phyloP scores from a whole-genome alignment of 2,329 filamentous ascomycete genomes.

The Fusarium luffae region DNA sequence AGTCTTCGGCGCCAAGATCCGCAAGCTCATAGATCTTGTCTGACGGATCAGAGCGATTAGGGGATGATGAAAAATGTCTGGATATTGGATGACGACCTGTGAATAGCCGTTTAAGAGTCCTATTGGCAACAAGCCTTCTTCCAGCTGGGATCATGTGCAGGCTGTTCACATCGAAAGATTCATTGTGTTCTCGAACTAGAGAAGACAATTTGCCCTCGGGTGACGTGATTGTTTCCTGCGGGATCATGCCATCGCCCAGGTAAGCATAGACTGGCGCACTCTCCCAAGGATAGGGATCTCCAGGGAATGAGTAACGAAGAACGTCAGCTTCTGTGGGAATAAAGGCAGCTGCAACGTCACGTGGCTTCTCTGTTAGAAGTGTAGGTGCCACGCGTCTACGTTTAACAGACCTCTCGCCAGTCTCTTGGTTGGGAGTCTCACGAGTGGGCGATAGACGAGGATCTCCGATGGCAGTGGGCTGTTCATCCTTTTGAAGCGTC shows the following conservation, averaged over 20 bases:
- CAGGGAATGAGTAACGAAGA: not conserved
- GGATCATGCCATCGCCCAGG: slow-evolving; percentile 50
- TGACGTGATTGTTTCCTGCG: slow-evolving; percentile 39
- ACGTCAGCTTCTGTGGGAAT: slow-evolving; percentile 44
- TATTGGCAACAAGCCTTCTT: slow-evolving; percentile 57
- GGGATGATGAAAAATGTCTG: slow-evolving; percentile 20
- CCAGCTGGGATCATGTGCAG: slow-evolving; percentile 53
- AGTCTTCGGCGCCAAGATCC: slow-evolving; percentile 43
- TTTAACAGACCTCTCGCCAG: slow-evolving; percentile 35
- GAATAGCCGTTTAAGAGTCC: slow-evolving; percentile 56
- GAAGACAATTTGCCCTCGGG: slow-evolving; percentile 38
- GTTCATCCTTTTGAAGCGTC: not conserved
- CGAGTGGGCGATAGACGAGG: not conserved
- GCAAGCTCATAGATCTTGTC: slow-evolving; percentile 24
- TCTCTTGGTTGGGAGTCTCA: not conserved
- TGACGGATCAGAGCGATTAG: slow-evolving; percentile 12
- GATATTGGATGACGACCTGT: slow-evolving; percentile 41
- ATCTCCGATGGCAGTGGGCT: not conserved
- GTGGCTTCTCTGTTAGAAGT: slow-evolving; percentile 38
- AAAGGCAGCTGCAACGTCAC: slow-evolving; percentile 29
- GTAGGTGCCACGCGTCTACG: slow-evolving; percentile 46
- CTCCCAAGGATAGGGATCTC: slow-evolving; percentile 39
- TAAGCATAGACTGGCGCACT: slow-evolving; percentile 46
- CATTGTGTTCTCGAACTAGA: slow-evolving; percentile 34
- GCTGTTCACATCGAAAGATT: slow-evolving; percentile 45